Base-by-base conservation (phyloP, 2,329 filamentous ascomycete species). In the Ophiocordyceps camponoti-saundersi region DNA sequence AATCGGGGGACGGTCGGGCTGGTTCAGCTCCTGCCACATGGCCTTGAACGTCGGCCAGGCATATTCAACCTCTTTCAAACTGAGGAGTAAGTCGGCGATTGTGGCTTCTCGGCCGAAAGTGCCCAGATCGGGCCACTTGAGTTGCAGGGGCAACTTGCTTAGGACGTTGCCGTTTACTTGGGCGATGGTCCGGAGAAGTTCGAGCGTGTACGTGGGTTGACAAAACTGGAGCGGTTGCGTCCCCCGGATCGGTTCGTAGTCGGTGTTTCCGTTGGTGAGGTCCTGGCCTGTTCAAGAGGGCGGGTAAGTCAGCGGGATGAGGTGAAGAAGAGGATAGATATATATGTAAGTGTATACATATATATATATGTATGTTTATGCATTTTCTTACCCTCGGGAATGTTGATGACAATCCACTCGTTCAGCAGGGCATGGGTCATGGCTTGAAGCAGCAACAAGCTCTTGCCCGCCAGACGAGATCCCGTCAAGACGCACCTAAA, bases 331-430 rank as follows among this genome's bases (percentile, higher is more conserved):
- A 6, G 36, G 36, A 10, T n/a, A 16, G 12, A 26, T 18, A 7
- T 15, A 46, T 10, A 36, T 5, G 5, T 16, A 16, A 13, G 11
- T 6, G 12, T 18, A 15, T 16, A 36, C 3, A 29, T 29, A 5
- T 29, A 10, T 11, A 10, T 29, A 29, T 29, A 29, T 10, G 26
- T 3, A 20, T 10, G 12, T 5, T 16, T n/a, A 5, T n/a, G 32
- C 8, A 12, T 34, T 34, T 34, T 45, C 72, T 56, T 70, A 93
- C 89, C 84, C 67, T 98, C 88, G 36, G 92, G 89, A 46, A 96
- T 73, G 58, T 85, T 82, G 49, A 98, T 73, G 44, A 96, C 88
- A 42, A 95, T 72, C 87, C 89, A 96, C 26, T 83, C 75, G 61
- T 87, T 86, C 57, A 89, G 61, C 53, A 90, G 80, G 1, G 79